Conservation (phyloP, 768 basidiomycete genomes). For the Coprinopsis marcescibilis region DNA sequence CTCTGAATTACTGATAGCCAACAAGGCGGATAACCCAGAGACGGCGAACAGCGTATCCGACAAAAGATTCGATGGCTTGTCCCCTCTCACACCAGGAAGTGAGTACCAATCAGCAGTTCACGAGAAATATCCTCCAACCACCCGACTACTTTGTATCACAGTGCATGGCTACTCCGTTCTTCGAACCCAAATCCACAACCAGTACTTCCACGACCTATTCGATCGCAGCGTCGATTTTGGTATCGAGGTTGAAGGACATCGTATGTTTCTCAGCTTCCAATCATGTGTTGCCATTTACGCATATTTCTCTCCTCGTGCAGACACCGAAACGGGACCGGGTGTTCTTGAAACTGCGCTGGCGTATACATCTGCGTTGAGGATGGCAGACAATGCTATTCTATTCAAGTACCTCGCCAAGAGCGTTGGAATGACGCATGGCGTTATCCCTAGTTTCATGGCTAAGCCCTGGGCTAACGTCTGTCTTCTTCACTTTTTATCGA, state of each 20-base stretch:
- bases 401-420: slow-evolving; percentile 94
- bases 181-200: slow-evolving; percentile 82
- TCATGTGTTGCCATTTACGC: neutral
- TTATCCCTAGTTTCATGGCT: slow-evolving; percentile 97
- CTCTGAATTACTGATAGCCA: neutral
- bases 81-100: slow-evolving; percentile 92
- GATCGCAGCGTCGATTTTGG: slow-evolving; percentile 68
- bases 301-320: slow-evolving; percentile 27
- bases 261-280: slow-evolving; percentile 33
- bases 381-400: slow-evolving; percentile 88
- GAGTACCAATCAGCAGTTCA: slow-evolving; percentile 29
- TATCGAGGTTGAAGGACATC: slow-evolving; percentile 82
- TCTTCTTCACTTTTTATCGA: slow-evolving; percentile 6
- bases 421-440: slow-evolving; percentile 79
- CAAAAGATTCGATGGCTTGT: slow-evolving; percentile 72
- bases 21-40: slow-evolving; percentile 40
- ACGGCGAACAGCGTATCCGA: slow-evolving; percentile 69
- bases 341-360: slow-evolving; percentile 85
- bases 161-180: slow-evolving; percentile 98
- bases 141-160: slow-evolving; percentile 25
- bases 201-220: slow-evolving; percentile 87
- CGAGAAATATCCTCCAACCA: neutral
- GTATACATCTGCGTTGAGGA: slow-evolving; percentile 70
- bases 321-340: slow-evolving; percentile 91
- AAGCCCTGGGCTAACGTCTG: slow-evolving; percentile 92